phyloP scores from a whole-genome alignment of 257 asterid genomes.

The Solanum pinnatisectum region DNA sequence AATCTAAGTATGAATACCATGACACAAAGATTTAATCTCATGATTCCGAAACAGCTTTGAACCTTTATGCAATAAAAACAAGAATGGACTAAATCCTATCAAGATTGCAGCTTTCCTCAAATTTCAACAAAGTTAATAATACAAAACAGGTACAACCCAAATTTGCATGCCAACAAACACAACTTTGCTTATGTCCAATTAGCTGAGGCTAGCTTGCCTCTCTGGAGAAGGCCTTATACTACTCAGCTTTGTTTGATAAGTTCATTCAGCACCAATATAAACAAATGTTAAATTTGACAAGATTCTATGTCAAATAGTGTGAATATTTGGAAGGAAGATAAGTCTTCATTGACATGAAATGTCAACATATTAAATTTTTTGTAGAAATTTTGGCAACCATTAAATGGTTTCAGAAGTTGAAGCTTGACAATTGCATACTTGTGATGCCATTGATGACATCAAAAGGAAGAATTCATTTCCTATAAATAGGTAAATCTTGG shows the following conservation, averaged over 20 bases:
- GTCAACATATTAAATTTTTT: background rate
- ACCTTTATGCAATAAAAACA: background rate
- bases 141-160: background rate
- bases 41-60: background rate
- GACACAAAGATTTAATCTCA: background rate
- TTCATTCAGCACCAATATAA: background rate
- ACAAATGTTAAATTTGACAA: background rate
- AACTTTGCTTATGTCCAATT: background rate
- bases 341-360: background rate
- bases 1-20: background rate
- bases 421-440: background rate
- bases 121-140: background rate
- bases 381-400: background rate
- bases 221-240: background rate
- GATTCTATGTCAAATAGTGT: background rate
- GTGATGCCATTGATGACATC: background rate
- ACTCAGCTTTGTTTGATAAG: background rate
- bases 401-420: background rate
- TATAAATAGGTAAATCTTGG: no score
- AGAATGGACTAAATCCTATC: background rate
- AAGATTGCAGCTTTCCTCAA: background rate
- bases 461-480: background rate
- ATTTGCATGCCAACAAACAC: background rate
- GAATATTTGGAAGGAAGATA: background rate
- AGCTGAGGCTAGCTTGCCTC: background rate